phyloP scores from a whole-genome alignment of 1,284 basidiomycete genomes.

The Sporisorium iseilematis-ciliati region DNA sequence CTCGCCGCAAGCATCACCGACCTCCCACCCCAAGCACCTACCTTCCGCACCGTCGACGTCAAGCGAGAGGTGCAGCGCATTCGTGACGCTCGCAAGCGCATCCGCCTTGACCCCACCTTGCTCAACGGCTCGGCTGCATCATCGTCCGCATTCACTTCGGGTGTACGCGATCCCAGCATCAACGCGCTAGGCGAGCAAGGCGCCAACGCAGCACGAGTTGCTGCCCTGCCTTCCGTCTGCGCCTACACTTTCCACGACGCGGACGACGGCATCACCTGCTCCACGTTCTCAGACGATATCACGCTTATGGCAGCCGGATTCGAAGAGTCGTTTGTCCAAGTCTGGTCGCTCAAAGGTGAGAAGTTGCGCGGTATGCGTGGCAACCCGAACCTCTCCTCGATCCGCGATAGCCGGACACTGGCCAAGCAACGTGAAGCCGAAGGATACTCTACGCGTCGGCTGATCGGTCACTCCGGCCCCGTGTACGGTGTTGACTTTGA shows the following conservation, averaged over 20 bases:
- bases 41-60: conserved; percentile 88
- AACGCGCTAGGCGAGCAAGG: conserved; percentile 58
- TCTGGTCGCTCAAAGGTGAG: conserved; percentile 96
- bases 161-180: conserved; percentile 53
- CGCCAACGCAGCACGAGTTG: conserved; percentile 55
- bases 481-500: conserved; percentile 96
- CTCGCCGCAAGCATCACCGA: conserved; percentile 78
- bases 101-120: conserved; percentile 59
- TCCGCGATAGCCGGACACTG: conserved; percentile 74
- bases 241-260: conserved; percentile 69
- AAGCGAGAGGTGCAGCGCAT: conserved; percentile 91
- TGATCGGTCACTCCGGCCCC: conserved; percentile 95
- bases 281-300: conserved; percentile 89
- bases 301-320: conserved; percentile 97
- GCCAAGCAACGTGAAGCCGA: conserved; percentile 52
- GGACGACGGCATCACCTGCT: conserved; percentile 77
- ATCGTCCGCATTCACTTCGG: conserved; percentile 33
- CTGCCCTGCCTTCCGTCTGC: conserved; percentile 66
- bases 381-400: conserved; percentile 78
- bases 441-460: conserved; percentile 75
- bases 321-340: conserved; percentile 90
- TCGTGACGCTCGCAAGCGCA: conserved; percentile 77
- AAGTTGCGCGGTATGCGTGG: conserved; percentile 82
- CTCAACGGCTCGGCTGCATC: conserved; percentile 19
- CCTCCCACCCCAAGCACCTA: conserved; percentile 79